Evolutionary conservation across 2,329 filamentous ascomycete species (phyloP).

Genomic region (Colletotrichum filicis): DNA sequence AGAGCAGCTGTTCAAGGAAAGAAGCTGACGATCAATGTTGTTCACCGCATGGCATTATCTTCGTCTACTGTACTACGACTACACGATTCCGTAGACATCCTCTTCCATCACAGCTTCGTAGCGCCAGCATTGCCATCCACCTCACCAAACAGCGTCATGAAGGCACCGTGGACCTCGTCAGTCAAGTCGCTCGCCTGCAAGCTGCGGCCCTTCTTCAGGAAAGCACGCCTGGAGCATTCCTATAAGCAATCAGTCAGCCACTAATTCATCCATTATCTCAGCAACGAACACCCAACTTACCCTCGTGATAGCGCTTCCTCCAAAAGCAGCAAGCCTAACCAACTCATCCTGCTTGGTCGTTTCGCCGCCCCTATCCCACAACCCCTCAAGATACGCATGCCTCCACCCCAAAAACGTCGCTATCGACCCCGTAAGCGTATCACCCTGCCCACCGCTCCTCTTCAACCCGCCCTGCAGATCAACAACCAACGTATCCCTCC

Average conservation of each 20-base stretch:
- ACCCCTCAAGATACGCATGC: constrained; percentile 82
- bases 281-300: constrained; percentile 55
- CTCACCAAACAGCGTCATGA: constrained; percentile 83
- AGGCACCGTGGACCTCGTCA: constrained; percentile 86
- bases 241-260: constrained; percentile 38
- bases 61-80: background rate
- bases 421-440: constrained; percentile 90
- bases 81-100: background rate
- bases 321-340: constrained; percentile 84
- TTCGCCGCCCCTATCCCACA: constrained; percentile 67
- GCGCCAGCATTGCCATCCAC: constrained; percentile 55
- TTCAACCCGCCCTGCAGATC: constrained; percentile 87
- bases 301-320: constrained; percentile 87
- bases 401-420: constrained; percentile 92
- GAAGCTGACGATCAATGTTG: background rate
- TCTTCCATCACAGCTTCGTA: constrained; percentile 45
- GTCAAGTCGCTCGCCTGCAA: constrained; percentile 95
- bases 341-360: constrained; percentile 65
- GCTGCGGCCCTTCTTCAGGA: constrained; percentile 84
- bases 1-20: background rate
- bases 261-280: constrained; percentile 30
- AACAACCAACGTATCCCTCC: constrained; percentile 77
- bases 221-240: constrained; percentile 89
- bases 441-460: constrained; percentile 92
- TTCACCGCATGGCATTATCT: background rate